These are phyloP conservation scores for Cytospora paraplurivora DNA, from an alignment of 2,329 filamentous ascomycete species.

Conservation along the genomic window DNA sequence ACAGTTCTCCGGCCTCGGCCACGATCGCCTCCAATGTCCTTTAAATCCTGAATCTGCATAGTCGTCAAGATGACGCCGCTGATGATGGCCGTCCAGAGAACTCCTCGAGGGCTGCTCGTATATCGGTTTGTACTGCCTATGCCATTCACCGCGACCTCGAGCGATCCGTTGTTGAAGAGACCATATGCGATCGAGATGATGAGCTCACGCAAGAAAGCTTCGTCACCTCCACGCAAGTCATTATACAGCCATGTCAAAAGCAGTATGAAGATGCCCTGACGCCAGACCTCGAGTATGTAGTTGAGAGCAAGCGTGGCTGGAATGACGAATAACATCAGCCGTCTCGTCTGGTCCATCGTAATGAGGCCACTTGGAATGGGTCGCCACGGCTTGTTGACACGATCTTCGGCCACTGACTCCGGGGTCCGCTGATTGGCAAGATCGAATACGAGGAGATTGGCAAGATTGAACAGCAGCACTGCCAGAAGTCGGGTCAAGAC, in stretches of 20 bases:
- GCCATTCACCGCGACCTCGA: not conserved
- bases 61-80: constrained; percentile 31
- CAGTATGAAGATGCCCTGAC: constrained; percentile 32
- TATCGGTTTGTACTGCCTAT: not conserved
- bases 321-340: constrained; percentile 14
- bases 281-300: not conserved
- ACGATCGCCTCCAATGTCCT: constrained; percentile 31
- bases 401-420: constrained; percentile 24
- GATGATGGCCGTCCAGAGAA: constrained; percentile 27
- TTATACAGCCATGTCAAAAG: constrained; percentile 45
- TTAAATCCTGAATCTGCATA: constrained; percentile 32
- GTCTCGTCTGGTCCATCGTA: constrained; percentile 32
- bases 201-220: constrained; percentile 2
- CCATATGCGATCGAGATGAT: constrained; percentile 9
- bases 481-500: constrained; percentile 30
- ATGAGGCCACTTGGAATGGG: constrained; percentile 34
- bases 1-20: constrained; percentile 26
- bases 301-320: constrained; percentile 33
- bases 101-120: not conserved
- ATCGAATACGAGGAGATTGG: constrained; percentile 17
- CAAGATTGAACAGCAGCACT: constrained; percentile 31
- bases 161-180: not conserved
- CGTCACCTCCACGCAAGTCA: constrained; percentile 32
- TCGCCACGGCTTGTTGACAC: constrained; percentile 29
- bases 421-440: constrained; percentile 23